These are phyloP conservation scores for Fusarium poae DNA, from an alignment of 2,329 filamentous ascomycete genomes.

Conservation along the genomic window DNA sequence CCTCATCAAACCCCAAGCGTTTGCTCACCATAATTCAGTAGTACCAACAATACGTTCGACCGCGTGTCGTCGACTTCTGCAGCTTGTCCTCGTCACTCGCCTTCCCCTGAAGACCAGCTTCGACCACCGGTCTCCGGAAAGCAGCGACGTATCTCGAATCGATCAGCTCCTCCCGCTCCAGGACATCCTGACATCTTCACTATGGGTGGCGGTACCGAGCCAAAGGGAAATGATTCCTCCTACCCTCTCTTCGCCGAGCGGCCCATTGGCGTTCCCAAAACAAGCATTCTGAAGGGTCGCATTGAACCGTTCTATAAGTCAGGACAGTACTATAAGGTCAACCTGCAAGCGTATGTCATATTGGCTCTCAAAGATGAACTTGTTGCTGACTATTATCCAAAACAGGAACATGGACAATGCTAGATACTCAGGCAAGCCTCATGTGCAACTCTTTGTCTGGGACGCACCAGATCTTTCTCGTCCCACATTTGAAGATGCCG, in stretches of 20 bases:
- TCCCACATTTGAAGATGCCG: constrained; percentile 87
- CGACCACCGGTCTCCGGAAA: constrained; percentile 41
- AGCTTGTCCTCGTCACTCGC: constrained; percentile 46
- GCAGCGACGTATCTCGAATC: constrained; percentile 53
- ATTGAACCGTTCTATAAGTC: constrained; percentile 83
- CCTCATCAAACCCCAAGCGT: constrained; percentile 13
- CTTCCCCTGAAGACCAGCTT: constrained; percentile 38
- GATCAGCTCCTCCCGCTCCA: constrained; percentile 55
- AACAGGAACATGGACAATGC: constrained; percentile 57
- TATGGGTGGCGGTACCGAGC: constrained; percentile 66
- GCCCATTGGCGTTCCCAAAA: constrained; percentile 82
- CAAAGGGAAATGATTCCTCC: constrained; percentile 59
- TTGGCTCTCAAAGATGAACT: background rate
- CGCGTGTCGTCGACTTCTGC: constrained; percentile 43
- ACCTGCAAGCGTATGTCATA: constrained; percentile 75
- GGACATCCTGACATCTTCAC: constrained; percentile 51
- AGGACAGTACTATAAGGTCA: constrained; percentile 83
- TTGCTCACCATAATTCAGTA: constrained; percentile 42
- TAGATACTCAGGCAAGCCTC: constrained; percentile 72
- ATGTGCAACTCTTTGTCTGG: constrained; percentile 89
- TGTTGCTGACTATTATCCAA: constrained; percentile 13
- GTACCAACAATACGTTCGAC: constrained; percentile 43
- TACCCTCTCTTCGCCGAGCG: constrained; percentile 66
- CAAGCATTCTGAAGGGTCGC: constrained; percentile 85
- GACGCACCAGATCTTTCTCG: constrained; percentile 82